Conservation (phyloP, 2,329 filamentous ascomycete species). For the Arthrobotrys sinensis region DNA sequence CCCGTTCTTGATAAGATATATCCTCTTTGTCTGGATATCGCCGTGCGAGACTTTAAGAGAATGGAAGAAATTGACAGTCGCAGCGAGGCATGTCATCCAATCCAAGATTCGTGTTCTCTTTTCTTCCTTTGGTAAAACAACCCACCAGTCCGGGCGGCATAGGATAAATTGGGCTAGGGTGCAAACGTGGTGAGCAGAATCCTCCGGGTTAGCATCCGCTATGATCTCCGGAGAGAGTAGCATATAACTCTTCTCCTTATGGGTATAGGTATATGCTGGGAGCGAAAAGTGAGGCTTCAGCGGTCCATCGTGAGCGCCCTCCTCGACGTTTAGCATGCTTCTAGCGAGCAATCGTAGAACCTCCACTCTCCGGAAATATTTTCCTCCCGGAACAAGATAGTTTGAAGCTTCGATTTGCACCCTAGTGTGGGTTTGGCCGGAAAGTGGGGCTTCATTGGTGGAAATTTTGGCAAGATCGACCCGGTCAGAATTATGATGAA, state of each 20-base stretch:
- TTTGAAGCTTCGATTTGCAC: conserved; percentile 35
- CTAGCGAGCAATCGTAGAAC: conserved; percentile 49
- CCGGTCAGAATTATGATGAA: conserved; percentile 27
- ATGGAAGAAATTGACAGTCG: conserved; percentile 51
- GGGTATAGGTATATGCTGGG: conserved; percentile 50
- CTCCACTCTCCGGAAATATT: conserved; percentile 46
- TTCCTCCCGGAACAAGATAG: conserved; percentile 48
- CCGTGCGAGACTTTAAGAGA: conserved; percentile 54
- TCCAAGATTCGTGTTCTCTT: conserved; percentile 42
- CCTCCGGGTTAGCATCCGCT: conserved; percentile 37
- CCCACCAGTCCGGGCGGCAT: conserved; percentile 53
- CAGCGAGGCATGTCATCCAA: conserved; percentile 57
- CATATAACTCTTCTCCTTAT: conserved; percentile 48
- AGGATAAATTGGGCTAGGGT: conserved; percentile 47
- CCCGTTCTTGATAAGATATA: conserved; percentile 46
- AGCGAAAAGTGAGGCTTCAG: conserved; percentile 52
- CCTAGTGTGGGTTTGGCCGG: conserved; percentile 47
- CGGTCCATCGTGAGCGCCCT: conserved; percentile 27
- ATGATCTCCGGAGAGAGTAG: conserved; percentile 39
- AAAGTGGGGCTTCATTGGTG: conserved; percentile 58
- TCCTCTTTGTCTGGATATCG: conserved; percentile 42
- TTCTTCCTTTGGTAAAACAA: conserved; percentile 51
- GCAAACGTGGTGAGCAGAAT: conserved; percentile 37
- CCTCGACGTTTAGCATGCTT: conserved; percentile 42
- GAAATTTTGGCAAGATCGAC: conserved; percentile 56